Percentiles rank a stretch among this genome's conserved stretches.
These are phyloP conservation scores for Corylus avellana DNA, from an alignment of 306 rosid genomes.

Conservation along the genomic window DNA sequence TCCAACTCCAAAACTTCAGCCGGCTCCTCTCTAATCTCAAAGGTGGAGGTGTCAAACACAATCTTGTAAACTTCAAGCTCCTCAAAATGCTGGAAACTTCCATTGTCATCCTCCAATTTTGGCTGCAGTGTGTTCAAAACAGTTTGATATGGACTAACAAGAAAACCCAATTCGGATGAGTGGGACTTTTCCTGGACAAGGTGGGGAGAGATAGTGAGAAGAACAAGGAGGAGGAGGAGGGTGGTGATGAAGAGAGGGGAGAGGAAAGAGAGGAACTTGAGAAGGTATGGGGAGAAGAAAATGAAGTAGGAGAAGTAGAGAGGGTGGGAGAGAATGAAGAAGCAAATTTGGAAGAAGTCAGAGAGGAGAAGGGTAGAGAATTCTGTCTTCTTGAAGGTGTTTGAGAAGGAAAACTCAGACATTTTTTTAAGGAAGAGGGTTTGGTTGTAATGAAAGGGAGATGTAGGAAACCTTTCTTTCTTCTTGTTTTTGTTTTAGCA, in stretches of 20 bases:
- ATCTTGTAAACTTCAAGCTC: constrained; percentile 80
- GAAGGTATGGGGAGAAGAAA: constrained; percentile 79
- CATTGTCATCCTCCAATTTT: constrained; percentile 33
- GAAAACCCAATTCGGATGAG: constrained; percentile 42
- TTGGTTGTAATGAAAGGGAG: constrained; percentile 13
- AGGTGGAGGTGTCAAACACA: constrained; percentile 69
- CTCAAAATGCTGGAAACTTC: constrained; percentile 42
- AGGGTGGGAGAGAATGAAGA: constrained; percentile 78
- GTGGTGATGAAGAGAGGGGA: constrained; percentile 86
- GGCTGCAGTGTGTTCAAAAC: constrained; percentile 35
- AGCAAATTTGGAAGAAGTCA: constrained; percentile 42
- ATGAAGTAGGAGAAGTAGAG: constrained; percentile 80
- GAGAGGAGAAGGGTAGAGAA: constrained; percentile 44
- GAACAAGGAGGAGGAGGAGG: constrained; percentile 58
- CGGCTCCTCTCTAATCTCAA: constrained; percentile 30
- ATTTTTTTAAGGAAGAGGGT: constrained; percentile 24
- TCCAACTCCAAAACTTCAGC: constrained; percentile 48
- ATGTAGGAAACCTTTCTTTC: constrained; percentile 27
- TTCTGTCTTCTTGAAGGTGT: constrained; percentile 41
- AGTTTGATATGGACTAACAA: constrained; percentile 39
- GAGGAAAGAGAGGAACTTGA: constrained; percentile 76
- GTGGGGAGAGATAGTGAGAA: constrained; percentile 55
- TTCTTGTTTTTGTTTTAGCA: constrained; percentile 33
- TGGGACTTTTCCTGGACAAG: constrained; percentile 28
- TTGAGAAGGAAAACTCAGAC: constrained; percentile 60